Evolutionary conservation across 192 early-diverging fungal genomes (phyloP), one percentile per base, ranked within the genome.

Genomic region (Pilaira anomala): DNA sequence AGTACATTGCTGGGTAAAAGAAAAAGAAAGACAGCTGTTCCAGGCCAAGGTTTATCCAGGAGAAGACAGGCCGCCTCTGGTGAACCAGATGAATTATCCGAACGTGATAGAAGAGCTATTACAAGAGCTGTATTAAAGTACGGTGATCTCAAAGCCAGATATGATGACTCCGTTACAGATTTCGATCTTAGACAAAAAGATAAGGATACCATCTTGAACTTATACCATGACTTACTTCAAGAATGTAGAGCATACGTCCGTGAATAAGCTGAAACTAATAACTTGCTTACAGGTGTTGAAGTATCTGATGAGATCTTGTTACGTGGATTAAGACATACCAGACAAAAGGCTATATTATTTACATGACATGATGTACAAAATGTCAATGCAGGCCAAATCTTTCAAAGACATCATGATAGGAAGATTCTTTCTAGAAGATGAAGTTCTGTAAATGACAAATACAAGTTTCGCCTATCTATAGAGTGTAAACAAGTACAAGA

Each of bases 21-120:
- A 46, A 55, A 16, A 39, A 33, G 24, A n/a, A n/a, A n/a, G 3
- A 4, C 33, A 9, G 50, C 3, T 33, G 49, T 18, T 29, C 49
- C 65, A 28, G 74, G 64, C 9, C 68, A 60, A 5, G 78, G 49
- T 45, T n/a, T n/a, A n/a, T n/a, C n/a, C n/a, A 74, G 60, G 19
- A 64, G 41, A 58, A 42, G 40, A 53, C 48, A 63, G 54, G 40
- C 56, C 21, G 48, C 67, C 19, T 25, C 9, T 13, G 56, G 61
- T n/a, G 28, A 25, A n/a, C 18, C 61, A 5, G 54, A 67, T 40
- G 72, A 67, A 14, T 70, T 97, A 30, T 78, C 80, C 7, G 86
- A 89, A 48, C 94, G 93, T 75, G 93, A 96, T 48, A 68, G 91
- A 16, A 77, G 93, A 2, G 89, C 91, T 19, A 73, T 99, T 33